Conservation (phyloP, 495 filamentous ascomycete genomes). For the Annulohypoxylon stygium region DNA sequence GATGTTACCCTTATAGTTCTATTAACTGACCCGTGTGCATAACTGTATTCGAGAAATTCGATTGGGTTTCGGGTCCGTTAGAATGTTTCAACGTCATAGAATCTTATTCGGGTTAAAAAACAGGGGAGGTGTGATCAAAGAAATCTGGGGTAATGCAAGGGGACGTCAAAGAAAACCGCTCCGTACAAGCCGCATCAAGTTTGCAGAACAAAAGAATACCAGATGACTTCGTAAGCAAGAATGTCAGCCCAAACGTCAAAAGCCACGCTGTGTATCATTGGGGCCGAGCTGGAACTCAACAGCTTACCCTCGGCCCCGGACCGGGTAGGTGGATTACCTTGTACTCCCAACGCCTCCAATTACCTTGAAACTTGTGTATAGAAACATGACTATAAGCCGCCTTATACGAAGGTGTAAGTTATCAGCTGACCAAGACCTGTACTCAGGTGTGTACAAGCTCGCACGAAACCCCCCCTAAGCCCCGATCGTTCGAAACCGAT, state of each 20-base stretch:
- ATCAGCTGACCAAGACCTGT: conserved; percentile 24
- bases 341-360: conserved; percentile 5
- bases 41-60: neutral
- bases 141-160: conserved; percentile 31
- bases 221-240: conserved; percentile 7
- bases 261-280: conserved; percentile 11
- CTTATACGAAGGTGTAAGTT: neutral
- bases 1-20: neutral
- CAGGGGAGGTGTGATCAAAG: conserved; percentile 21
- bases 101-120: neutral
- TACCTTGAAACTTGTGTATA: neutral
- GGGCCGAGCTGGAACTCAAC: conserved; percentile 4
- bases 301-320: conserved; percentile 4
- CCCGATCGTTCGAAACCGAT: conserved; percentile 6
- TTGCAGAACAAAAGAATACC: neutral
- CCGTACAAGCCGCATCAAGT: neutral
- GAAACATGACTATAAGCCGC: neutral
- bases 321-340: conserved; percentile 11
- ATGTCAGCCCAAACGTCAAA: conserved; percentile 1
- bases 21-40: neutral
- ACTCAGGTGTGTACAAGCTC: no score
- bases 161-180: conserved; percentile 14
- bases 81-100: conserved; percentile 23
- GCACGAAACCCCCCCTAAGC: neutral
- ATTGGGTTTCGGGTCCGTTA: neutral